A percentile compares a stretch with the other conserved stretches of the same genome.
These are phyloP conservation scores for Friedmanniomyces endolithicus DNA, from an alignment of 495 filamentous ascomycete species.

Conservation along the genomic window DNA sequence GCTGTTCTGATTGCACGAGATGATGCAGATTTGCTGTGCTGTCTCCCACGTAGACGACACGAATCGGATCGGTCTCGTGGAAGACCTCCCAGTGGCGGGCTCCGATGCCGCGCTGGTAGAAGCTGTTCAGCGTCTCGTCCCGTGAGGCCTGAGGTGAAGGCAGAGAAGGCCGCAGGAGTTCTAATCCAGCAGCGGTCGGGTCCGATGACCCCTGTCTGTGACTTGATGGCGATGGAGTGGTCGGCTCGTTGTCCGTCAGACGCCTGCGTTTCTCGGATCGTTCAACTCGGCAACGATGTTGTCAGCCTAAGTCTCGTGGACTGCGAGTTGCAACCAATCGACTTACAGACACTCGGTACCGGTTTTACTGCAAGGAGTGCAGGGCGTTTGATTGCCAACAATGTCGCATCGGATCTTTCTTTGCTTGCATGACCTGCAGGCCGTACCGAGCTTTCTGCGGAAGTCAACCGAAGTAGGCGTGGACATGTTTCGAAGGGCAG, in stretches of 20 bases:
- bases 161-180: neutral
- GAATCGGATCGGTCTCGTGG: neutral
- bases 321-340: neutral
- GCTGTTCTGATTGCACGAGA: neutral
- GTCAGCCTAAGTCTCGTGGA: neutral
- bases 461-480: neutral
- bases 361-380: slow-evolving; percentile 1
- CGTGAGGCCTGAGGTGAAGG: neutral
- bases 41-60: neutral
- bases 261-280: neutral
- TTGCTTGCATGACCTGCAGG: neutral
- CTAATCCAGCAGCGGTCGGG: neutral
- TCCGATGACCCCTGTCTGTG: neutral
- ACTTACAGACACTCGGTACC: neutral
- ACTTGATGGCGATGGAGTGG: neutral
- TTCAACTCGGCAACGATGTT: neutral
- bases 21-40: neutral
- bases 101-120: neutral
- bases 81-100: slow-evolving; percentile 2
- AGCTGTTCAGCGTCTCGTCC: neutral
- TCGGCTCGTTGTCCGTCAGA: neutral
- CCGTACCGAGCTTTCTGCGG: neutral
- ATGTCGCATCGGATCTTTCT: neutral
- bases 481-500: too few relatives aligned
- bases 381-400: neutral